These are phyloP conservation scores for Peterozyma toletana DNA, from an alignment of 805 yeast species.

Conservation along the genomic window DNA sequence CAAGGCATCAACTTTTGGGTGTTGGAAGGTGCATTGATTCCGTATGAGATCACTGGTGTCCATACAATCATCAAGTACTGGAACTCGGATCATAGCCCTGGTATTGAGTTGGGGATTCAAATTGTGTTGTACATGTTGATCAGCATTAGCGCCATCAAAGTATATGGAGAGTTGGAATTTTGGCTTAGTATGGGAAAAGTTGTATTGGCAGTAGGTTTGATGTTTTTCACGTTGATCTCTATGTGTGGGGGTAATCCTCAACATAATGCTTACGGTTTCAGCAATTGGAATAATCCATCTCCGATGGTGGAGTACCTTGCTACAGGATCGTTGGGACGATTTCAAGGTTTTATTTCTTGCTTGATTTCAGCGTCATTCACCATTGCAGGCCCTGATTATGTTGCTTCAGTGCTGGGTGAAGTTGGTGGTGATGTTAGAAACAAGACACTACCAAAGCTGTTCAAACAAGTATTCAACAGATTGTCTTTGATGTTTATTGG, in stretches of 20 bases:
- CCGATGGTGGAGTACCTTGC: constrained; percentile 36
- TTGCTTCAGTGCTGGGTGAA: constrained; percentile 83
- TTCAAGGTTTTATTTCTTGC: constrained; percentile 67
- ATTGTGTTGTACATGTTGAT: constrained; percentile 32
- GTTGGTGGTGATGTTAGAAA: constrained; percentile 43
- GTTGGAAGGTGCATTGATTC: constrained; percentile 37
- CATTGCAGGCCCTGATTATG: constrained; percentile 81
- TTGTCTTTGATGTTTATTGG: constrained; percentile 61
- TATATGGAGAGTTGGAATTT: constrained; percentile 44
- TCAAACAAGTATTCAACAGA: constrained; percentile 65
- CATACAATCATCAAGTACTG: constrained; percentile 40
- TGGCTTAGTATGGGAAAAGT: constrained; percentile 39
- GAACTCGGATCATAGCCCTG: constrained; percentile 38
- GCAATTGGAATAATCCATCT: constrained; percentile 27
- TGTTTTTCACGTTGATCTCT: constrained; percentile 36
- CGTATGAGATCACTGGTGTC: constrained; percentile 41
- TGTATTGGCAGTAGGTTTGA: constrained; percentile 33
- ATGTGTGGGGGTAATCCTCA: constrained; percentile 50
- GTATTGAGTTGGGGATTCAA: constrained; percentile 35
- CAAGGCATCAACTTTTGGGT: constrained; percentile 47
- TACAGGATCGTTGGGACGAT: constrained; percentile 53
- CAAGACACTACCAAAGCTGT: constrained; percentile 68
- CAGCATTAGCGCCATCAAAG: constrained; percentile 34
- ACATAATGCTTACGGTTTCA: constrained; percentile 29
- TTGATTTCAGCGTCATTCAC: constrained; percentile 69